phyloP scores from a whole-genome alignment of 192 early-diverging fungal genomes.

The Chytriomyces sp. region DNA sequence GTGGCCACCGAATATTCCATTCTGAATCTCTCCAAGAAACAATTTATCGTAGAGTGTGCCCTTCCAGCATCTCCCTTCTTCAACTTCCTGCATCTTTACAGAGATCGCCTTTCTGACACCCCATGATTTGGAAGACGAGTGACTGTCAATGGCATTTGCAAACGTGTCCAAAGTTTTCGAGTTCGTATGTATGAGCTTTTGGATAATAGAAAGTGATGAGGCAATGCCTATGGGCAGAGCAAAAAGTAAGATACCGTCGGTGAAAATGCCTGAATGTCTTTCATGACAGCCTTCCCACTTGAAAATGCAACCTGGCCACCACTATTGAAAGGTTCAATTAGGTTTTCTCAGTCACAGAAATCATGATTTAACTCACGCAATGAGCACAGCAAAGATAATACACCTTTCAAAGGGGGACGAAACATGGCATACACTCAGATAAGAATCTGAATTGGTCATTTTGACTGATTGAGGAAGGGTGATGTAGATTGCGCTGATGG shows the following conservation, averaged over 20 bases:
- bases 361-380: slow-evolving; percentile 4
- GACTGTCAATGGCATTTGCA: not conserved
- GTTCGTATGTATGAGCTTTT: not conserved
- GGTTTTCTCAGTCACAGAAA: not conserved
- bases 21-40: slow-evolving; percentile 6
- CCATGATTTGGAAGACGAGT: not conserved
- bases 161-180: not conserved
- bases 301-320: slow-evolving; percentile 8
- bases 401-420: not conserved
- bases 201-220: not conserved
- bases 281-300: not conserved
- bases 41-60: not conserved
- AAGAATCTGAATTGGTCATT: not conserved
- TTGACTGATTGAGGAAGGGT: slow-evolving; percentile 1
- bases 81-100: not conserved
- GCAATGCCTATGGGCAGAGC: not conserved
- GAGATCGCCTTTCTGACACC: not conserved
- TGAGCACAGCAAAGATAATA: slow-evolving; percentile 3
- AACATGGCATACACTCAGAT: not conserved
- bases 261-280: not conserved
- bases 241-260: slow-evolving; percentile 2
- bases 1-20: slow-evolving; percentile 5
- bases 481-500: slow-evolving; percentile 11
- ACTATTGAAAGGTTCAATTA: not conserved
- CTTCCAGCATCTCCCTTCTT: slow-evolving; percentile 17